Conservation (phyloP, 495 filamentous ascomycete genomes). For the Penicillium ucsense region DNA sequence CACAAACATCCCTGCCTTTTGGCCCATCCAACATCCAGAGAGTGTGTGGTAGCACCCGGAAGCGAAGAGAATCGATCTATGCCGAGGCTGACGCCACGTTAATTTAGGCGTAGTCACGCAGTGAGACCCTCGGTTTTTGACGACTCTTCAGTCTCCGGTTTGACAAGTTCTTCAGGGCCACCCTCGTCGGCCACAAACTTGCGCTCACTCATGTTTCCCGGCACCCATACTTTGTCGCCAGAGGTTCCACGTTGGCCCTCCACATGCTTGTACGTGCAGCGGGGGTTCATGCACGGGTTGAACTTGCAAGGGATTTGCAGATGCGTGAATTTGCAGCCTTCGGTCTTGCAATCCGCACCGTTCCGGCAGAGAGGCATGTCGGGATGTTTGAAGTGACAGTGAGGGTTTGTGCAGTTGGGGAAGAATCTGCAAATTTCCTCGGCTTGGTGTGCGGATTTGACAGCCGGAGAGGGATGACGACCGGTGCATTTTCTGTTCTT, state of each 20-base stretch:
- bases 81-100: neutral
- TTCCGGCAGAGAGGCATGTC: conserved; percentile 79
- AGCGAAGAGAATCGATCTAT: no score
- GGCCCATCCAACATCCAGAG: no score
- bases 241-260: conserved; percentile 78
- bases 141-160: conserved; percentile 45
- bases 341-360: conserved; percentile 76
- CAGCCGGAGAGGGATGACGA: conserved; percentile 84
- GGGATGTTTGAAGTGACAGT: conserved; percentile 81
- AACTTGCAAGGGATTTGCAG: conserved; percentile 75
- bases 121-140: conserved; percentile 28
- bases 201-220: conserved; percentile 67
- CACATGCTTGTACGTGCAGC: conserved; percentile 80
- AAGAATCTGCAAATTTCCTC: conserved; percentile 90
- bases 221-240: conserved; percentile 83
- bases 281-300: conserved; percentile 78
- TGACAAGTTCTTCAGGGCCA: conserved; percentile 65
- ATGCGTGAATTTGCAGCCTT: conserved; percentile 87
- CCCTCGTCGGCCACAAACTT: conserved; percentile 74
- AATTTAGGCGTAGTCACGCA: conserved; percentile 23
- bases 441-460: conserved; percentile 62
- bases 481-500: conserved; percentile 91
- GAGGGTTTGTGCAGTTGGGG: conserved; percentile 81
- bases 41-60: no score
- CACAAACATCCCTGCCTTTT: no score